Evolutionary conservation across 2,329 filamentous ascomycete genomes (phyloP).

Genomic region (Rutstroemia sydowiana): DNA sequence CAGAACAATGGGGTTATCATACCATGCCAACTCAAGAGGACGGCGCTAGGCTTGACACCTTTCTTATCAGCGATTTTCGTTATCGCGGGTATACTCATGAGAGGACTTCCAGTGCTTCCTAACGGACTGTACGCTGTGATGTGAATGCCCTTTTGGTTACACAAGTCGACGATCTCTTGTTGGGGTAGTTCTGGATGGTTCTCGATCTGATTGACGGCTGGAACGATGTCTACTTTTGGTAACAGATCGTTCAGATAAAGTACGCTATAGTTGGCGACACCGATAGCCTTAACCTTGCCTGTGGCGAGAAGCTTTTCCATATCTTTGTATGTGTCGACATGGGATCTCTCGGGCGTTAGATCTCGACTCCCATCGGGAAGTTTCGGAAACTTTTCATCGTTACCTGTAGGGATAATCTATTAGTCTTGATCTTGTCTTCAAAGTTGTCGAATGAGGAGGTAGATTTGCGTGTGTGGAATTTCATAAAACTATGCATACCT

Average conservation of each 20-base stretch:
- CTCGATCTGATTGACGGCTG: conserved; percentile 54
- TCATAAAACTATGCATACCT: conserved; percentile 34
- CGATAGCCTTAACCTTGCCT: conserved; percentile 46
- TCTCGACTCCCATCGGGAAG: conserved; percentile 67
- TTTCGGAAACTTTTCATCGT: conserved; percentile 69
- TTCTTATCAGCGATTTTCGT: conserved; percentile 58
- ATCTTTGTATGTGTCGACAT: conserved; percentile 70
- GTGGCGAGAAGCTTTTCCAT: conserved; percentile 60
- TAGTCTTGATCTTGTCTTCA: conserved; percentile 2
- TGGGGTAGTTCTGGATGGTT: conserved; percentile 52
- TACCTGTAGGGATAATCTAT: conserved; percentile 36
- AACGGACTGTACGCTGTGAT: conserved; percentile 45
- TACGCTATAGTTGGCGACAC: conserved; percentile 36
- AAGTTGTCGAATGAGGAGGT: conserved; percentile 3
- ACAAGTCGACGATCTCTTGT: conserved; percentile 43
- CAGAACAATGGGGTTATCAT: conserved; percentile 27
- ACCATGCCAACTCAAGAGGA: conserved; percentile 69
- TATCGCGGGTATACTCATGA: conserved; percentile 54
- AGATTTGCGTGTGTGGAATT: background rate
- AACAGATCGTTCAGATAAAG: conserved; percentile 31
- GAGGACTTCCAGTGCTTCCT: conserved; percentile 31
- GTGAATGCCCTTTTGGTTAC: conserved; percentile 41
- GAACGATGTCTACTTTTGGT: conserved; percentile 38
- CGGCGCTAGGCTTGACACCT: conserved; percentile 49
- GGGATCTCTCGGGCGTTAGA: conserved; percentile 59